Conservation (phyloP, 192 early-diverging fungal species). For the Dispira simplex region DNA sequence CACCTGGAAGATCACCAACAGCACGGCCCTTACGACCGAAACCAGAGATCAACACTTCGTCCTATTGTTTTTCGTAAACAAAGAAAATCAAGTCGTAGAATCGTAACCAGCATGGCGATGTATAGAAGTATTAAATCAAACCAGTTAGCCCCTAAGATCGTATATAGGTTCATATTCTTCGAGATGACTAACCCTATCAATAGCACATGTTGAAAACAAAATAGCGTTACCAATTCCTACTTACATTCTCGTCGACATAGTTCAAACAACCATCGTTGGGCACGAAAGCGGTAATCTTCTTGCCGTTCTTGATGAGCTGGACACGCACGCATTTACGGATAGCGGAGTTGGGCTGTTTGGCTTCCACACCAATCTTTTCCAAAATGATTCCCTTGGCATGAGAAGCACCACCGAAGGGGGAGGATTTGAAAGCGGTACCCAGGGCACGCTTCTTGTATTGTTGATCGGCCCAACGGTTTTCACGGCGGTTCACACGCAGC, state of each 20-base stretch:
- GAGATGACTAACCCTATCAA: too few species aligned
- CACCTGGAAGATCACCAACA: constrained; percentile 99
- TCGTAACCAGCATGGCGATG: too few species aligned
- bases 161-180: too few species aligned
- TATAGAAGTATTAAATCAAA: too few species aligned
- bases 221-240: too few species aligned
- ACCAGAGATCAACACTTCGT: constrained; percentile 99
- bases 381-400: constrained; percentile 99
- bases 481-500: constrained; percentile 93
- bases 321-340: constrained; percentile 99
- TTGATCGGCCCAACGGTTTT: constrained; percentile 98
- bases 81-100: too few species aligned
- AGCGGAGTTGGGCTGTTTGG: constrained; percentile 99
- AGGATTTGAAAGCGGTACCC: constrained; percentile 95
- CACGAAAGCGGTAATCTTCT: constrained; percentile 99
- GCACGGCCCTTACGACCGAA: constrained; percentile 99
- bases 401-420: constrained; percentile 98
- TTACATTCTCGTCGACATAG: constrained; percentile 95
- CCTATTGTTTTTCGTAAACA: constrained; percentile 15
- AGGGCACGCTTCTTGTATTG: constrained; percentile 97
- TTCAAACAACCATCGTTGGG: constrained; percentile 99
- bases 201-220: too few species aligned
- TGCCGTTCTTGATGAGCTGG: constrained; percentile 99
- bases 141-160: too few species aligned
- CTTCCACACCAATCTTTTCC: constrained; percentile 99